Percentiles rank a stretch among this genome's conserved stretches.
phyloP scores from a whole-genome alignment of 2,329 filamentous ascomycete genomes.

The Clonostachys chloroleuca region DNA sequence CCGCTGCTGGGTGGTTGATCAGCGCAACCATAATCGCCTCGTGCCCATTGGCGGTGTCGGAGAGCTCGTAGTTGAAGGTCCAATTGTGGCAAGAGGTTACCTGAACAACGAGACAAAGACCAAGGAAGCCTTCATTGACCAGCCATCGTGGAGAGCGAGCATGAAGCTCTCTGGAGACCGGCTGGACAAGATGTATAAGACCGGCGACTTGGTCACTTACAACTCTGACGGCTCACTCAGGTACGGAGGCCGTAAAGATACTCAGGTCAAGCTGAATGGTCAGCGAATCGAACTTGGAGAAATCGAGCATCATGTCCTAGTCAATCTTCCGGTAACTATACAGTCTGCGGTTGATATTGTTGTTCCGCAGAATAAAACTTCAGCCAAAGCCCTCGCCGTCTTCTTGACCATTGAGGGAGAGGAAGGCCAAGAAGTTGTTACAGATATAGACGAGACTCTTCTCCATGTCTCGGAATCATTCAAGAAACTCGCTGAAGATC shows the following conservation, averaged over 20 bases:
- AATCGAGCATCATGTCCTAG: slow-evolving; percentile 4
- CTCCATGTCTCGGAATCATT: slow-evolving; percentile 5
- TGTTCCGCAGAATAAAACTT: slow-evolving; percentile 20
- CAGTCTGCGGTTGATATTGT: slow-evolving; percentile 42
- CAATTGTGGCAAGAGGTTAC: slow-evolving; percentile 41
- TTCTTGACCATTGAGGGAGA: slow-evolving; percentile 8
- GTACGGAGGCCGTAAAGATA: slow-evolving; percentile 47
- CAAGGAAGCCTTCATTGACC: slow-evolving; percentile 1
- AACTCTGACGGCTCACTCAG: slow-evolving; percentile 18
- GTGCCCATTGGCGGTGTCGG: slow-evolving; percentile 18
- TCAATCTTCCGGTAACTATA: slow-evolving; percentile 26
- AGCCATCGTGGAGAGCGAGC: not conserved
- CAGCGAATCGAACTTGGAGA: slow-evolving; percentile 39
- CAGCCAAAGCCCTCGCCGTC: slow-evolving; percentile 9
- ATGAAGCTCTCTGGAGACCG: slow-evolving; percentile 9
- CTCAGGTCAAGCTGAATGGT: slow-evolving; percentile 51
- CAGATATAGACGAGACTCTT: not conserved
- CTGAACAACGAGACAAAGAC: slow-evolving; percentile 2
- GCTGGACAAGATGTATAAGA: slow-evolving; percentile 29
- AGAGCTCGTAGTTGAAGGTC: slow-evolving; percentile 41
- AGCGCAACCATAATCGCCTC: slow-evolving; percentile 12
- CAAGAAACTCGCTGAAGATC: not conserved
- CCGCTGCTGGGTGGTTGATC: slow-evolving; percentile 30
- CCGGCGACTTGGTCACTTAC: slow-evolving; percentile 39
- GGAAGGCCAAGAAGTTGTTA: not conserved